Conservation (phyloP, 805 yeast species). For the Clavispora asparagi region DNA sequence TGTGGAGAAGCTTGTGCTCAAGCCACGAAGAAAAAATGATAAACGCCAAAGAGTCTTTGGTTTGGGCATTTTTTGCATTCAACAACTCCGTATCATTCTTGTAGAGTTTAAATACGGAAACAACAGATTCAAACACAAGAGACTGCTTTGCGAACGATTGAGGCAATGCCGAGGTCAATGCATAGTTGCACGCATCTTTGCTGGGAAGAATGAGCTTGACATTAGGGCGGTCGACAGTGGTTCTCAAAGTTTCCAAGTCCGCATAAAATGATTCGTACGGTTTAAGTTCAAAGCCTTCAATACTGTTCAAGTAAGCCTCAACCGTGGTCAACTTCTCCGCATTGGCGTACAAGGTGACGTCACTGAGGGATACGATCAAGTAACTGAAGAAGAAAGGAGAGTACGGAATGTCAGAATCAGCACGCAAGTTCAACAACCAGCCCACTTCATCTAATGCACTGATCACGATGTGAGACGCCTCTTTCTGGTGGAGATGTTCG, state of each 20-base stretch:
- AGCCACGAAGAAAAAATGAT: conserved; percentile 80
- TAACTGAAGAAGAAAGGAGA: conserved; percentile 85
- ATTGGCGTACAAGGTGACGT: conserved; percentile 52
- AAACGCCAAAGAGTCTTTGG: conserved; percentile 77
- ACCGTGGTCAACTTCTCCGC: conserved; percentile 36
- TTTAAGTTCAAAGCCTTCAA: conserved; percentile 33
- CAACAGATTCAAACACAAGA: conserved; percentile 24
- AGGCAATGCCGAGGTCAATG: conserved; percentile 27
- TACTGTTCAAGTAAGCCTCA: conserved; percentile 19
- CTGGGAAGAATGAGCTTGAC: conserved; percentile 27
- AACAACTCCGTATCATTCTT: conserved; percentile 69
- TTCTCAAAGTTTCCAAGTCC: conserved; percentile 37
- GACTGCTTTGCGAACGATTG: conserved; percentile 20
- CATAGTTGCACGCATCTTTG: conserved; percentile 26
- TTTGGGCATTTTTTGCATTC: conserved; percentile 73
- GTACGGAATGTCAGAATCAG: conserved; percentile 68
- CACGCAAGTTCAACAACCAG: conserved; percentile 84
- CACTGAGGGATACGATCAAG: conserved; percentile 30
- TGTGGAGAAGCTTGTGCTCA: conserved; percentile 46
- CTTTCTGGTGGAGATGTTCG: conserved; percentile 22
- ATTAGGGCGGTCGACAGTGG: conserved; percentile 13
- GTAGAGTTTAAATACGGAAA: conserved; percentile 57
- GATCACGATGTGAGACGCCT: conserved; percentile 42
- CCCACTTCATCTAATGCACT: conserved; percentile 86
- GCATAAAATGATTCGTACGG: conserved; percentile 56